A percentile compares a stretch with the other conserved stretches of the same genome.
Conservation (phyloP, 2,329 filamentous ascomycete genomes). For the Colletotrichum kahawae region DNA sequence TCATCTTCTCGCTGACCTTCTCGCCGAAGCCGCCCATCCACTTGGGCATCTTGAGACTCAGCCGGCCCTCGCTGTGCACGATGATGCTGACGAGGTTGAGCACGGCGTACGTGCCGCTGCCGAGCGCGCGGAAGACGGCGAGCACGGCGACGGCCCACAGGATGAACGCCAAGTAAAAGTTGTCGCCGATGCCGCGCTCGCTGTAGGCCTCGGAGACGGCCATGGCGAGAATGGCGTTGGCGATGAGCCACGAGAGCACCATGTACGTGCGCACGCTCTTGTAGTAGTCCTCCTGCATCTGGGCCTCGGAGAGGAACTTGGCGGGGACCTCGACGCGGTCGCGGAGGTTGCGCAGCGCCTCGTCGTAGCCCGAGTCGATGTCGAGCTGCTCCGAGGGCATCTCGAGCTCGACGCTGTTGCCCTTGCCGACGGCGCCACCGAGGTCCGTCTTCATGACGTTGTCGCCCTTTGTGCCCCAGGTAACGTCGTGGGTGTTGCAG, state of each 20-base stretch:
- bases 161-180: slow-evolving; percentile 92
- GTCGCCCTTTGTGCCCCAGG: slow-evolving; percentile 98
- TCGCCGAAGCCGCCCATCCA: slow-evolving; percentile 54
- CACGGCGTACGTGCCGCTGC: slow-evolving; percentile 79
- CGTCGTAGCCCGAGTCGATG: slow-evolving; percentile 97
- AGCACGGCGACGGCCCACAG: slow-evolving; percentile 89
- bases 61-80: slow-evolving; percentile 80
- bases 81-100: slow-evolving; percentile 84
- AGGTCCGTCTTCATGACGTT: slow-evolving; percentile 94
- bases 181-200: slow-evolving; percentile 72
- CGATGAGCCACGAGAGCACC: slow-evolving; percentile 92
- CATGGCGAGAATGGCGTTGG: slow-evolving; percentile 94
- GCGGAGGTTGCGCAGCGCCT: slow-evolving; percentile 92
- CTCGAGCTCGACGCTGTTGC: slow-evolving; percentile 84
- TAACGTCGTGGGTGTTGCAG: slow-evolving; percentile 98
- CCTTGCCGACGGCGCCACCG: slow-evolving; percentile 80
- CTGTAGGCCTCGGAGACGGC: slow-evolving; percentile 86
- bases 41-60: slow-evolving; percentile 60
- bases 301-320: slow-evolving; percentile 68
- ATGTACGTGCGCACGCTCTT: slow-evolving; percentile 97
- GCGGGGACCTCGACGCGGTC: slow-evolving; percentile 84
- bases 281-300: slow-evolving; percentile 98
- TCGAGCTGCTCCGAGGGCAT: slow-evolving; percentile 98
- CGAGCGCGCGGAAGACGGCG: slow-evolving; percentile 87
- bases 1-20: slow-evolving; percentile 52